Conservation (phyloP, 2,329 filamentous ascomycete species). For the Cladosporium oxysporum region DNA sequence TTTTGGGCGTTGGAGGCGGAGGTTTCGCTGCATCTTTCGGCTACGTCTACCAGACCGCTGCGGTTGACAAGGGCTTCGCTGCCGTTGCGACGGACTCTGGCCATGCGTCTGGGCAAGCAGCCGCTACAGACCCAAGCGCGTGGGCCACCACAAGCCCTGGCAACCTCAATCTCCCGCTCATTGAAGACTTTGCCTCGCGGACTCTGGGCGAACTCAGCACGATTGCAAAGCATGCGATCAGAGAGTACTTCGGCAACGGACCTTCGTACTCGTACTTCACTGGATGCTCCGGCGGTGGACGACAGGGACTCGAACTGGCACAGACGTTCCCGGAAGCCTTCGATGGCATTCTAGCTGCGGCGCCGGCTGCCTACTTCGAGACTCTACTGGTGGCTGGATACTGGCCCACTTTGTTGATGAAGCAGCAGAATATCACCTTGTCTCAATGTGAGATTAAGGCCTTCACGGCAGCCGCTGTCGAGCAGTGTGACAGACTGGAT, state of each 20-base stretch:
- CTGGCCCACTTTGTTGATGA: conserved; percentile 35
- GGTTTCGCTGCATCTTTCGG: conserved; percentile 28
- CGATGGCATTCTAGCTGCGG: conserved; percentile 44
- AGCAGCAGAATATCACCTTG: conserved; percentile 30
- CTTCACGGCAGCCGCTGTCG: conserved; percentile 38
- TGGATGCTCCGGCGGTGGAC: conserved; percentile 43
- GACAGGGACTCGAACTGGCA: conserved; percentile 41
- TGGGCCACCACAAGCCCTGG: conserved; percentile 33
- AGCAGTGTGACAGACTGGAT: conserved; percentile 41
- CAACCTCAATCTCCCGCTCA: conserved; percentile 36
- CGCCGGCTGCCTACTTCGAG: conserved; percentile 43
- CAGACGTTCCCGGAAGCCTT: conserved; percentile 42
- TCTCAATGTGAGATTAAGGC: conserved; percentile 39
- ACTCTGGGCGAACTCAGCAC: conserved; percentile 38
- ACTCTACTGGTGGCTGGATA: conserved; percentile 35
- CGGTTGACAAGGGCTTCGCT: conserved; percentile 22
- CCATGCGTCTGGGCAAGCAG: background rate
- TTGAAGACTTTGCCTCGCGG: conserved; percentile 39
- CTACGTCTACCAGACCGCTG: conserved; percentile 25
- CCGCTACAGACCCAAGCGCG: conserved; percentile 14
- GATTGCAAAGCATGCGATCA: conserved; percentile 35
- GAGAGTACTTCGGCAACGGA: conserved; percentile 35
- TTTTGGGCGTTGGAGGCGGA: conserved; percentile 42
- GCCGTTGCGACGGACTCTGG: conserved; percentile 21
- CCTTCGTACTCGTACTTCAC: conserved; percentile 40